Evolutionary conservation across 1,284 basidiomycete species (phyloP).

Genomic region (Moesziomyces aphidis): DNA sequence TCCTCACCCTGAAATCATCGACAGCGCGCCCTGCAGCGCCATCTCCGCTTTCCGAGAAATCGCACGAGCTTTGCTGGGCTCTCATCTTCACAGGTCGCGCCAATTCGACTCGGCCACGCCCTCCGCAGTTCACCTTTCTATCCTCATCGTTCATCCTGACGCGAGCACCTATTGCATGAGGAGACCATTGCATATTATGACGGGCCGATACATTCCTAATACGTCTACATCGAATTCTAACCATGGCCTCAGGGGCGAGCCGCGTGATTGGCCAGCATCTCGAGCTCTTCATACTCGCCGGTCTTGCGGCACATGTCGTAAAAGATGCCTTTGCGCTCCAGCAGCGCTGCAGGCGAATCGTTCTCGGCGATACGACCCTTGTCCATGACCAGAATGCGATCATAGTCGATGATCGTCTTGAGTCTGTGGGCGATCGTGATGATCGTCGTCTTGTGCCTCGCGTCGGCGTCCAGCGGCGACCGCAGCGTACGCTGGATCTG

Average conservation of each 20-base stretch:
- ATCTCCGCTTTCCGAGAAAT: no score
- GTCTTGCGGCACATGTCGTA: constrained; percentile 53
- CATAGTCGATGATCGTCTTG: constrained; percentile 68
- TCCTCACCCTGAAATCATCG: no score
- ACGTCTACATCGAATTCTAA: no score
- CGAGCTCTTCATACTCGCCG: constrained; percentile 48
- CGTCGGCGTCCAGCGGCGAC: constrained; percentile 52
- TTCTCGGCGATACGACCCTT: constrained; percentile 71
- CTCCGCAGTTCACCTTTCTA: no score
- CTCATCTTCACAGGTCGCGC: no score
- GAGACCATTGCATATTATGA: no score
- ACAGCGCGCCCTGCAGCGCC: no score
- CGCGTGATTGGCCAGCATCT: constrained; percentile 24
- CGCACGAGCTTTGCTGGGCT: no score
- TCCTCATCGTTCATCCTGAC: no score
- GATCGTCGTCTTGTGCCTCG: constrained; percentile 72
- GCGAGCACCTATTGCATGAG: no score
- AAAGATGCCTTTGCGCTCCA: constrained; percentile 57
- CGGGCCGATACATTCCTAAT: no score
- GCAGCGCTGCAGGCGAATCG: constrained; percentile 70
- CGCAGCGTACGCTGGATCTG: constrained; percentile 81
- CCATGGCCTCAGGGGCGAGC: constrained; percentile 1
- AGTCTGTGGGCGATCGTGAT: constrained; percentile 82
- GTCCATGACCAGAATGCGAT: constrained; percentile 71
- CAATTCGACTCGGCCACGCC: no score